A percentile compares a stretch with the other conserved stretches of the same genome.
These are phyloP conservation scores for Rhizophora apiculata DNA, from an alignment of 345 rosid species.

Conservation along the genomic window DNA sequence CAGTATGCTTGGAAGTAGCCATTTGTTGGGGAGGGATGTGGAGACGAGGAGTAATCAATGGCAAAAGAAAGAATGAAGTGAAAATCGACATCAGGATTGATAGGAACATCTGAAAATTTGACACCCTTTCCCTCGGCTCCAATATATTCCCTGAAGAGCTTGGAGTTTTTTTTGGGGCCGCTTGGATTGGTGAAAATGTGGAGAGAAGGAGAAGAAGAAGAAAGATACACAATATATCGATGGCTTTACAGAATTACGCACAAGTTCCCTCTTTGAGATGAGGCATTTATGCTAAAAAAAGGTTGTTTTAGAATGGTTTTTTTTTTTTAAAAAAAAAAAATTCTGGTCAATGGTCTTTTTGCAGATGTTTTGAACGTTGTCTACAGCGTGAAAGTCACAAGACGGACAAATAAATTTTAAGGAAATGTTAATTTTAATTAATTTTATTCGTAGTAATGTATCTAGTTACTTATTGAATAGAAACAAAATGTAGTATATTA, in stretches of 20 bases:
- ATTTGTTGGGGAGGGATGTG: constrained; percentile 41
- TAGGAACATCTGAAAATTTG: constrained; percentile 43
- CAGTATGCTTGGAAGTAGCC: constrained; percentile 44
- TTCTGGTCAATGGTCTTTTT: too few species aligned
- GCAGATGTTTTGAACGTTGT: too few species aligned
- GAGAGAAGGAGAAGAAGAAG: constrained; percentile 15
- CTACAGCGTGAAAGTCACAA: too few species aligned
- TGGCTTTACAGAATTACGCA: constrained; percentile 10
- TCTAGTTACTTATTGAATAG: too few species aligned
- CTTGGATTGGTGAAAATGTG: constrained; percentile 22
- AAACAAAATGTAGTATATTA: too few species aligned
- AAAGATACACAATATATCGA: constrained; percentile 20
- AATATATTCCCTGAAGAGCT: constrained; percentile 54
- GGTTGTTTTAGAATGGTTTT: not conserved
- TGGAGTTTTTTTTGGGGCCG: constrained; percentile 36
- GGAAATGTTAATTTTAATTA: too few species aligned
- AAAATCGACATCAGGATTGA: constrained; percentile 34
- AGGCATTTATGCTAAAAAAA: constrained; percentile 12
- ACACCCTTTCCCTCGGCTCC: constrained; percentile 50
- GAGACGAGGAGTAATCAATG: constrained; percentile 41
- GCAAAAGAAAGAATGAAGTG: constrained; percentile 54
- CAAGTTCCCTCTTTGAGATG: not conserved
- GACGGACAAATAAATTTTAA: too few species aligned
- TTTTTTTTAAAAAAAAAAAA: too few species aligned
- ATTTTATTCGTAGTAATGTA: too few species aligned